These are phyloP conservation scores for Hygrophoropsis aurantiaca DNA, from an alignment of 768 basidiomycete species.

Conservation along the genomic window DNA sequence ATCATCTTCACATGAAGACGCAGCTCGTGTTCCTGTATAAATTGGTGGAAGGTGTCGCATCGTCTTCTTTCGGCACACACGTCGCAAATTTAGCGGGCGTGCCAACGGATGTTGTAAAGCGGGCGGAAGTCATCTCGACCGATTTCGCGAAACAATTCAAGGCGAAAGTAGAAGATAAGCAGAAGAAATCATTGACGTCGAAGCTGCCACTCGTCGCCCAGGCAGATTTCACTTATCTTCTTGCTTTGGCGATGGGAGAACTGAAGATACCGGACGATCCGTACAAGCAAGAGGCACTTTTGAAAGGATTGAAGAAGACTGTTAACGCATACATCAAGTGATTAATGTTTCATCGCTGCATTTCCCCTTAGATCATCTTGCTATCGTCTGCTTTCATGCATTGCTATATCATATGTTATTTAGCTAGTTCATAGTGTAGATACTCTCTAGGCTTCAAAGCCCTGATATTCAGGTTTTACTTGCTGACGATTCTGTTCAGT, in stretches of 20 bases:
- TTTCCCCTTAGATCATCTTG: no score
- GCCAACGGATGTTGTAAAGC: constrained; percentile 76
- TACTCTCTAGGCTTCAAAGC: no score
- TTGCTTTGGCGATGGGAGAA: constrained; percentile 57
- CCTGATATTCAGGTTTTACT: no score
- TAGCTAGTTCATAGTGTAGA: no score
- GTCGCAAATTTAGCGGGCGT: constrained; percentile 96
- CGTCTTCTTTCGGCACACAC: constrained; percentile 89
- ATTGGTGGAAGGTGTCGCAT: constrained; percentile 83
- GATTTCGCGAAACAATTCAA: constrained; percentile 89
- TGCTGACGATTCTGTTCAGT: no score
- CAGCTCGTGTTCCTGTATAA: constrained; percentile 95
- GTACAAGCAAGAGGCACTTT: constrained; percentile 50
- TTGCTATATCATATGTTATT: no score
- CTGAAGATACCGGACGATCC: constrained; percentile 51
- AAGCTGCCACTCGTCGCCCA: constrained; percentile 78
- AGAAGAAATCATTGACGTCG: constrained; percentile 50
- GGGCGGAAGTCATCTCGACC: constrained; percentile 84
- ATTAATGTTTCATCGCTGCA: background rate
- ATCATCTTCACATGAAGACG: no score
- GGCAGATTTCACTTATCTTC: constrained; percentile 87
- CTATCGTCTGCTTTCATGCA: no score
- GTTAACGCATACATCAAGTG: constrained; percentile 24
- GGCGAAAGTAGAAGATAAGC: constrained; percentile 67
- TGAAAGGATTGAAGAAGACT: constrained; percentile 52